Conservation (phyloP, 2,329 filamentous ascomycete species). For the Fusarium incarnatum region DNA sequence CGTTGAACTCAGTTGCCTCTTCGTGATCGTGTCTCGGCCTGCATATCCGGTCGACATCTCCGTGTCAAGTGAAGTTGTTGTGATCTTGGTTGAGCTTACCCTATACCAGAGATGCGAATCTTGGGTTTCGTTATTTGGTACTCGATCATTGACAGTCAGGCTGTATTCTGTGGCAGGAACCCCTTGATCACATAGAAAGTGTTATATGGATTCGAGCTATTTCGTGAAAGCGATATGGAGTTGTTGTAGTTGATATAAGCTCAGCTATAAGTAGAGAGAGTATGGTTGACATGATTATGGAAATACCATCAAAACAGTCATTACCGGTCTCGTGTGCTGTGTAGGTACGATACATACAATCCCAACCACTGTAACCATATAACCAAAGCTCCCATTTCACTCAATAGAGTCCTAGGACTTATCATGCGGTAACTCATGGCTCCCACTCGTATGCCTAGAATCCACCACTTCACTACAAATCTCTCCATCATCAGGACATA, state of each 20-base stretch:
- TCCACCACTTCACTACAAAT: neutral
- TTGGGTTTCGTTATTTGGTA: neutral
- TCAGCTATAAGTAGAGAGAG: too few relatives aligned
- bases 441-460: neutral
- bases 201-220: too few relatives aligned
- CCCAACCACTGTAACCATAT: neutral
- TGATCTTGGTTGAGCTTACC: neutral
- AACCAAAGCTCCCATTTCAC: neutral
- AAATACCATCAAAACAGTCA: neutral
- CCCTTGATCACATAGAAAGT: neutral
- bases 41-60: neutral
- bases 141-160: neutral
- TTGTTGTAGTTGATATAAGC: neutral
- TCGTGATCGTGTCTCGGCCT: neutral
- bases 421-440: neutral
- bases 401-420: neutral
- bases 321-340: neutral
- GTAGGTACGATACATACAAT: neutral
- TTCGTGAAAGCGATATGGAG: too few relatives aligned
- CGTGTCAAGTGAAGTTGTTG: neutral
- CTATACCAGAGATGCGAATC: neutral
- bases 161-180: neutral
- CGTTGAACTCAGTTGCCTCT: conserved; percentile 13
- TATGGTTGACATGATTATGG: neutral
- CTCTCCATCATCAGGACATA: conserved; percentile 2